phyloP scores from a whole-genome alignment of 148 eudicot genomes.

The Euryodendron excelsum region DNA sequence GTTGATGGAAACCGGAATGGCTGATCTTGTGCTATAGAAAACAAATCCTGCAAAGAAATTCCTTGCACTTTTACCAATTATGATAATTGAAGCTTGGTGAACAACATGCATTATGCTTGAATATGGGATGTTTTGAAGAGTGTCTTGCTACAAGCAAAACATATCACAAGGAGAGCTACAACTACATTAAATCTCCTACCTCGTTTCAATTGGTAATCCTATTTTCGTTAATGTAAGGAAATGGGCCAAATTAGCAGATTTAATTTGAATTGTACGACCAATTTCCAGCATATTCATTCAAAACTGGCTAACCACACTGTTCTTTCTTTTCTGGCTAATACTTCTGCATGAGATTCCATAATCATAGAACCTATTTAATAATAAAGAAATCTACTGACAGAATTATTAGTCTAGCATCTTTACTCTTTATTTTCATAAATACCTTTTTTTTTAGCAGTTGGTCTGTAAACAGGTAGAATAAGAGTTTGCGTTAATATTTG shows the following conservation, averaged over 20 bases:
- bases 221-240: neutral
- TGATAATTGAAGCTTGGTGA: neutral
- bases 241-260: neutral
- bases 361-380: conserved; percentile 1
- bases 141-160: neutral
- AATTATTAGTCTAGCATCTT: neutral
- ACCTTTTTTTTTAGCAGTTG: neutral
- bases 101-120: neutral
- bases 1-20: conserved; percentile 99
- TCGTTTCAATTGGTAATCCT: neutral
- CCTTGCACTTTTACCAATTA: neutral
- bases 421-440: neutral
- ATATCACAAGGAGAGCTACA: neutral
- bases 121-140: neutral
- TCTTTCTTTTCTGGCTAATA: neutral
- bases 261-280: too few relatives aligned
- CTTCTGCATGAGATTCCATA: neutral
- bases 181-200: neutral
- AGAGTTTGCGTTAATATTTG: neutral
- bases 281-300: neutral
- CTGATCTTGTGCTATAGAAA: conserved; percentile 96
- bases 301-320: neutral
- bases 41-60: conserved; percentile 71
- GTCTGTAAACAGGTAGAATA: neutral
- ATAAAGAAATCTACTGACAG: neutral